These are phyloP conservation scores for Pilasporangium apinafurcum DNA, from an alignment of 352 stramenopile species.

Conservation along the genomic window DNA sequence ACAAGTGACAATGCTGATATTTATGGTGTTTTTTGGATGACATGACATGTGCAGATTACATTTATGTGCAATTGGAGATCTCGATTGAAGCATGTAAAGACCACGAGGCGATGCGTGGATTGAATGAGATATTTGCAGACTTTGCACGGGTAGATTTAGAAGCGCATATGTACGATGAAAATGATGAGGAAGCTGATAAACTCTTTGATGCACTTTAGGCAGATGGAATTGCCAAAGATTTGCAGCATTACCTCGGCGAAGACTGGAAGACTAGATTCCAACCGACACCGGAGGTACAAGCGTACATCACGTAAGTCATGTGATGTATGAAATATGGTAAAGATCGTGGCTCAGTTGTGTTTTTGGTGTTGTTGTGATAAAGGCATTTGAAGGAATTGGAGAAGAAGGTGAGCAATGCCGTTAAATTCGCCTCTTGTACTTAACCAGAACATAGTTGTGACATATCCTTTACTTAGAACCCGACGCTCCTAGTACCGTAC, in stretches of 20 bases:
- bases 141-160: conserved; percentile 30
- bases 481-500: conserved; percentile 52
- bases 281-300: conserved; percentile 32
- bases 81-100: conserved; percentile 40
- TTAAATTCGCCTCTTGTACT: background rate
- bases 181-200: background rate
- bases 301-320: conserved; percentile 46
- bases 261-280: conserved; percentile 54
- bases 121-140: conserved; percentile 30
- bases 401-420: conserved; percentile 26
- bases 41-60: conserved; percentile 35
- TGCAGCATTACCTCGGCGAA: conserved; percentile 50
- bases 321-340: background rate
- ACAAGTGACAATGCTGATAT: background rate
- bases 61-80: conserved; percentile 57
- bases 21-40: background rate
- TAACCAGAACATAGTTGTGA: no score
- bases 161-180: background rate
- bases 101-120: conserved; percentile 25
- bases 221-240: conserved; percentile 50
- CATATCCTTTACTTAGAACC: no score
- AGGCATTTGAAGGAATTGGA: conserved; percentile 49
- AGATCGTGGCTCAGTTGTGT: no score
- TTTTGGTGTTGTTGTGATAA: background rate
- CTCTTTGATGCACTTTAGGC: conserved; percentile 20